Conservation (phyloP, 202 grass and related monocot species). For the Schoenoplectus tabernaemontani region DNA sequence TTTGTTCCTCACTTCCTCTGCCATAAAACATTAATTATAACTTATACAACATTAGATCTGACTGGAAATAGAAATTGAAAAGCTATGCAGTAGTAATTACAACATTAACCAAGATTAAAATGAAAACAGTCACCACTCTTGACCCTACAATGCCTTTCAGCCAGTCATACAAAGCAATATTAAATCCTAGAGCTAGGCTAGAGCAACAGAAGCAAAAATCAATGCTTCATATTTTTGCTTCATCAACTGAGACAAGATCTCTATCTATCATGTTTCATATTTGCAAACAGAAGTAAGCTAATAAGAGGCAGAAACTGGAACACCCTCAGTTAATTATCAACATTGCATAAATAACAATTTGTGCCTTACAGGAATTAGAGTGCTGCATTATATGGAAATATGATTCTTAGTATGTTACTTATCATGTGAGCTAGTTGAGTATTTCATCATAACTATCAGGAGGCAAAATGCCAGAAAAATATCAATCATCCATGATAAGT, state of each 20-base stretch:
- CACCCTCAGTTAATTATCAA: slow-evolving; percentile 94
- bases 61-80: slow-evolving; percentile 47
- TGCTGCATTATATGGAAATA: neutral
- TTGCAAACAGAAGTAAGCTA: neutral
- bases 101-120: neutral
- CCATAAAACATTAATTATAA: too few species aligned
- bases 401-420: neutral
- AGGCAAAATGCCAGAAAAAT: neutral
- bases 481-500: neutral
- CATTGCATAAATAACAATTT: neutral
- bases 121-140: neutral
- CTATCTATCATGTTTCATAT: neutral
- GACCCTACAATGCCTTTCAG: neutral
- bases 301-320: slow-evolving; percentile 44
- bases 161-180: neutral
- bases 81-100: neutral
- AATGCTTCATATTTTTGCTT: neutral
- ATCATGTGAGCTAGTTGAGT: neutral
- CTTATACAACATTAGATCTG: too few species aligned
- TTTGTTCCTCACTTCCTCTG: too few species aligned
- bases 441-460: neutral
- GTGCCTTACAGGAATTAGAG: neutral
- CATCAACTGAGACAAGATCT: neutral
- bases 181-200: too few species aligned
- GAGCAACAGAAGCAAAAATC: neutral